Conservation (phyloP, 192 early-diverging fungal genomes). For the Paraglomus brasilianum region DNA sequence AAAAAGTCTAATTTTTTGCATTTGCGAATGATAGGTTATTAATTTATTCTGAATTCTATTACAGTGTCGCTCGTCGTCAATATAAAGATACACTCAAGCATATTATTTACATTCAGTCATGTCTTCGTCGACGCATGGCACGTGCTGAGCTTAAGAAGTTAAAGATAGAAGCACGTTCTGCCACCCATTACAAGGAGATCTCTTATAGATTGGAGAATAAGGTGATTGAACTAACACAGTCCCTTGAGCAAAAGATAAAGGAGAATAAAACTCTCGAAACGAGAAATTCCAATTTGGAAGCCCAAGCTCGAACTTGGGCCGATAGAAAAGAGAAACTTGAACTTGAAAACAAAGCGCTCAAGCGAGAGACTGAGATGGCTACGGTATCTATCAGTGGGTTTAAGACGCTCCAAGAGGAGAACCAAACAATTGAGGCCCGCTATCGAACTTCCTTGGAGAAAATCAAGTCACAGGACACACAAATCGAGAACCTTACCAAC, state of each 20-base stretch:
- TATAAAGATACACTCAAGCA: slow-evolving; percentile 53
- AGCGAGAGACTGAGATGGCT: slow-evolving; percentile 50
- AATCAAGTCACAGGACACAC: slow-evolving; percentile 59
- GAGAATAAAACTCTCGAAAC: slow-evolving; percentile 64
- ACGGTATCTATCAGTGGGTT: slow-evolving; percentile 64
- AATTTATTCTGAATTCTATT: not conserved
- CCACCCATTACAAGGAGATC: slow-evolving; percentile 90
- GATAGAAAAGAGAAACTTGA: slow-evolving; percentile 72
- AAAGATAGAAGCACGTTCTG: slow-evolving; percentile 84
- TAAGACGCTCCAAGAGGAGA: slow-evolving; percentile 53
- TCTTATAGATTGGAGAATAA: slow-evolving; percentile 95
- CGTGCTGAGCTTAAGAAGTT: slow-evolving; percentile 64
- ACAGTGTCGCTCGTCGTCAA: slow-evolving; percentile 51
- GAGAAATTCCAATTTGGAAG: slow-evolving; percentile 61
- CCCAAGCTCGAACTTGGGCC: slow-evolving; percentile 63
- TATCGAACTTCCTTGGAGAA: slow-evolving; percentile 57
- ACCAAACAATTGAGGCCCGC: slow-evolving; percentile 59
- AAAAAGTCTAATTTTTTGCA: not conserved
- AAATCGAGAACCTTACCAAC: slow-evolving; percentile 58
- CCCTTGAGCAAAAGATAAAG: slow-evolving; percentile 62
- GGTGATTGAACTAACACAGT: slow-evolving; percentile 91
- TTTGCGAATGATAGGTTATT: not conserved
- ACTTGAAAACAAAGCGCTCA: slow-evolving; percentile 50
- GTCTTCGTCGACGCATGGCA: slow-evolving; percentile 72
- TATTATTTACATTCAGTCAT: slow-evolving; percentile 81